Base-by-base conservation (phyloP, 1,284 basidiomycete genomes). In the Anthracocystis panici-leucophaei region DNA sequence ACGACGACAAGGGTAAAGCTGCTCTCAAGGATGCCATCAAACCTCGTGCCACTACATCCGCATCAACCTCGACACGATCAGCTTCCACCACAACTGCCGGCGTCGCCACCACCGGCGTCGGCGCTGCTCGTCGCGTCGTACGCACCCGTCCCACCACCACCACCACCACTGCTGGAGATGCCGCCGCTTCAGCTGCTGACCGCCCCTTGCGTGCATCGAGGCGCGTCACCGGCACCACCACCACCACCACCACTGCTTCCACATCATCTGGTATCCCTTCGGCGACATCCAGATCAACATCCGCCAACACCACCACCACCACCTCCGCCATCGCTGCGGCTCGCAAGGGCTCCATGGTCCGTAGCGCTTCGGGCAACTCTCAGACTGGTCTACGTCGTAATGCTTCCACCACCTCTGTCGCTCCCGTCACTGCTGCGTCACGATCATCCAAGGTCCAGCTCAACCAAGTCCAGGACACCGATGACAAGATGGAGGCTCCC, bases 1-100 rank as follows among this genome's bases (percentile, higher is more conserved):
- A 63, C 56, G 65, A 60, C 49, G 71, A 67, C 65, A 75, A 75
- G 60, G 72, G 72, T 60, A 75, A 75, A 65, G 61, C 70, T 52
- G 72, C 72, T 29, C 33, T 75, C 27, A 75, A 75, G 23, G 66
- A 69, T 23, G 62, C 72, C 31, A 62, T 75, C 72, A 75, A 75
- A 52, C 61, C 72, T 54, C 72, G 72, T 29, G 57, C 72, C 40
- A 69, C 66, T 49, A 53, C 63, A 25, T 69, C 70, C 18, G 38
- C 60, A n/a, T 63, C 60, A 4, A 52, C 57, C 29, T 64, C 70
- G 40, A 42, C 66, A 31, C 73, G 68, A 64, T 62, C 65, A 52
- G 53, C 54, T 48, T 50, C 35, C 50, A 31, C 40, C 48, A n/a
- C 51, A 27, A 21, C 50, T 46, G 21, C 61, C 33, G 20, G 44